These are phyloP conservation scores for Sphaerostilbella broomeana DNA, from an alignment of 2,329 filamentous ascomycete species.

Conservation along the genomic window DNA sequence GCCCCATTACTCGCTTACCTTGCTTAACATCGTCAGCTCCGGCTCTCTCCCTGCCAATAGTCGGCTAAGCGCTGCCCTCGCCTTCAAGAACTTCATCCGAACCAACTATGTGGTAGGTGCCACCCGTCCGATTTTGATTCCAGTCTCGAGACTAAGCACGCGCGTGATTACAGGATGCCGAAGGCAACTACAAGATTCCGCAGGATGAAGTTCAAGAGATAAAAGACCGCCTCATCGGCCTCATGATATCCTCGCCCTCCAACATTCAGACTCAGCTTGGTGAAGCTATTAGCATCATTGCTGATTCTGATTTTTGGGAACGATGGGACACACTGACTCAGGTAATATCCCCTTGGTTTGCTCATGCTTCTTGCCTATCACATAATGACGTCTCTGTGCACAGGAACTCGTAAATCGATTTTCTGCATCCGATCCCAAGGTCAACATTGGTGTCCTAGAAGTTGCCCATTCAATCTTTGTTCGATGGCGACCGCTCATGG, in stretches of 20 bases:
- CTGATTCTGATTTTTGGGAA: constrained; percentile 95
- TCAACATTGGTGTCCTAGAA: constrained; percentile 91
- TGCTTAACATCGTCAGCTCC: constrained; percentile 85
- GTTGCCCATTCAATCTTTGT: constrained; percentile 98
- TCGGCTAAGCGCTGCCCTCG: constrained; percentile 79
- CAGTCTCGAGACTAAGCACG: neutral
- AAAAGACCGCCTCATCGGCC: constrained; percentile 88
- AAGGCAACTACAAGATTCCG: constrained; percentile 86
- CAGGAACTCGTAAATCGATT: constrained; percentile 84
- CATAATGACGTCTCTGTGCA: neutral
- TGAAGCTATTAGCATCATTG: constrained; percentile 94
- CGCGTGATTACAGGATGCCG: constrained; percentile 66
- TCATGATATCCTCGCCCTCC: constrained; percentile 89
- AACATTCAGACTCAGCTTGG: constrained; percentile 89
- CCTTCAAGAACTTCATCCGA: constrained; percentile 98
- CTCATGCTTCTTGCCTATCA: too few relatives aligned
- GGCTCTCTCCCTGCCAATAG: constrained; percentile 67
- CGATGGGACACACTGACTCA: constrained; percentile 93
- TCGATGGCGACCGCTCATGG: constrained; percentile 89
- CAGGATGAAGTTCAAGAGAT: constrained; percentile 78
- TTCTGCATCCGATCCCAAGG: constrained; percentile 69
- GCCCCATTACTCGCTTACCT: constrained; percentile 77
- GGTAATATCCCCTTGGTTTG: constrained; percentile 42
- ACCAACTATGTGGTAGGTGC: constrained; percentile 75
- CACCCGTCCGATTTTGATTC: constrained; percentile 1